Base-by-base conservation (phyloP, 306 rosid species). In the Trichosanthes truncata region DNA sequence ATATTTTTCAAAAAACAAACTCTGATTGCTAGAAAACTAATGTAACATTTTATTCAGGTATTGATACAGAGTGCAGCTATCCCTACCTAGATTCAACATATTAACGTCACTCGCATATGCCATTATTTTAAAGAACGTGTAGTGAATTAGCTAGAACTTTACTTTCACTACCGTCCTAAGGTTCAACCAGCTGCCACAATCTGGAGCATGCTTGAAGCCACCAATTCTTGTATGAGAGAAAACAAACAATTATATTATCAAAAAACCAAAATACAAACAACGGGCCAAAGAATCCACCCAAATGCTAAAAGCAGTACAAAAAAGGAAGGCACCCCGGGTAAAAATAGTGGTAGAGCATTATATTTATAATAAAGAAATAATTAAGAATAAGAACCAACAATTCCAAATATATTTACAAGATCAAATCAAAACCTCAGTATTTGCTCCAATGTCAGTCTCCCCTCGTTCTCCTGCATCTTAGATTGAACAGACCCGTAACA, bases 391-490 rank as follows among this genome's bases (percentile, higher is more conserved):
- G 74, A 68, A 68, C 33, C 31, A 40, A n/a, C 8, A 38, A 68
- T 40, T 68, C 52, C 74, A n/a, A n/a, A 23, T 3, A 59, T 25
- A 23, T 59, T 11, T 59, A 79, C 72, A 41, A 43, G 33, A 76
- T 33, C 6, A 2, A 36, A 8, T 9, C 66, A 79, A 78, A 88
- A 95, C 99, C 99, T 93, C 82, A 95, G 84, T 55, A 95, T 96
- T 91, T 95, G 99, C 87, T 95, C 99, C 93, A 95, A 84, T 78
- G 99, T 95, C 68, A 95, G 97, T 67, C 99, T 84, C 79, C 99
- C 99, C 82, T 95, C 93, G 51, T 95, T 95, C 11, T 90, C 88
- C 81, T 88, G 93, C 99, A 95, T 95, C 89, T 91, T 97, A 9
- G 97, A 90, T 78, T 91, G 97, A 83, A 95, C 92, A 62, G 99